Conservation (phyloP, 2,329 filamentous ascomycete species). For the Xylaria sp. region DNA sequence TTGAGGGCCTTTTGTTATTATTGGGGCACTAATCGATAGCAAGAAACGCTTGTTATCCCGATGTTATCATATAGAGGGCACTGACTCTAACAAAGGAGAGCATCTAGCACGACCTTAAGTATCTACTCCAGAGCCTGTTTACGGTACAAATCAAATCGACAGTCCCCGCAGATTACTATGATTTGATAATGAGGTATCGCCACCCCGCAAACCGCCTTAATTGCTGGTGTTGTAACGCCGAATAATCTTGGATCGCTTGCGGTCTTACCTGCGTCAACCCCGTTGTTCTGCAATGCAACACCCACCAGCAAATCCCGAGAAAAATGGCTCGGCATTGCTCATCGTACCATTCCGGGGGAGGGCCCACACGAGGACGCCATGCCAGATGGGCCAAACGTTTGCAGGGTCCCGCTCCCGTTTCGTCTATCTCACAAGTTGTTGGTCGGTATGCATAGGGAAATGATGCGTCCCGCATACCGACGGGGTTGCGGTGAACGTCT, state of each 20-base stretch:
- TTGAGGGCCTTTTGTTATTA: slow-evolving; percentile 3
- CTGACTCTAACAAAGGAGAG: neutral
- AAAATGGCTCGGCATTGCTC: slow-evolving; percentile 32
- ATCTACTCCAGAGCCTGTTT: slow-evolving; percentile 1
- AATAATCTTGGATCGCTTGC: slow-evolving; percentile 32
- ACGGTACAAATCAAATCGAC: slow-evolving; percentile 13
- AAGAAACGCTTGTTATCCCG: slow-evolving; percentile 9
- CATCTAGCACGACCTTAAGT: slow-evolving; percentile 12
- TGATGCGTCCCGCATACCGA: slow-evolving; percentile 10
- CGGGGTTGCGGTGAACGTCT: slow-evolving; percentile 7
- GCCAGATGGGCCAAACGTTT: slow-evolving; percentile 16
- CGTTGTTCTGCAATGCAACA: slow-evolving; percentile 39
- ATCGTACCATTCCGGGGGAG: slow-evolving; percentile 26
- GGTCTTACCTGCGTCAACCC: slow-evolving; percentile 35
- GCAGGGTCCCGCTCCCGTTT: slow-evolving; percentile 17
- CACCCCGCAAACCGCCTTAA: slow-evolving; percentile 14
- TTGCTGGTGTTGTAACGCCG: slow-evolving; percentile 25
- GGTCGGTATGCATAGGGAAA: slow-evolving; percentile 12
- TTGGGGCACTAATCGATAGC: neutral
- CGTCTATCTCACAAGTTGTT: slow-evolving; percentile 6
- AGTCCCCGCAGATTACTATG: slow-evolving; percentile 19
- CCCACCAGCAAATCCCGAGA: slow-evolving; percentile 39
- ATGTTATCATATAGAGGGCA: slow-evolving; percentile 5
- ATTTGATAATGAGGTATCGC: slow-evolving; percentile 16
- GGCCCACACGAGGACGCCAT: slow-evolving; percentile 24